Percentiles rank a stretch among this genome's conserved stretches.
Conservation (phyloP, 495 filamentous ascomycete species). For the Evernia prunastri region DNA sequence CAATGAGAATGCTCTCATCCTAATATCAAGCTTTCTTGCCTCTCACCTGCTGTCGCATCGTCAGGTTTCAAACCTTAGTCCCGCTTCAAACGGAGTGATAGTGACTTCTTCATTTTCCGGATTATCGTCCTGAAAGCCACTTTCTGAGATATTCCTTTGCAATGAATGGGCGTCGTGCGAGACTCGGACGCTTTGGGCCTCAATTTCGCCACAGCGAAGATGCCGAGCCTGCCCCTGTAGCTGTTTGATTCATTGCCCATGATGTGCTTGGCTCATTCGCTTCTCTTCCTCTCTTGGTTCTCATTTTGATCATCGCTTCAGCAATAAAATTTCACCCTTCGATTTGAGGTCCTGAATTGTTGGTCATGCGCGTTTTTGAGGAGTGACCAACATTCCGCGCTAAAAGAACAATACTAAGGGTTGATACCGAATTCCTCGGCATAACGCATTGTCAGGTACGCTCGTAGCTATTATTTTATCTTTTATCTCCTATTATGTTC, state of each 20-base stretch:
- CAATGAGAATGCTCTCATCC: not conserved
- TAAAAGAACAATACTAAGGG: constrained; percentile 25
- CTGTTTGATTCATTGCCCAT: not conserved
- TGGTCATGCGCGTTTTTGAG: not conserved
- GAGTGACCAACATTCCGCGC: constrained; percentile 11
- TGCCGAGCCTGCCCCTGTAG: not conserved
- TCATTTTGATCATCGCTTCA: not conserved
- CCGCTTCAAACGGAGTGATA: not conserved
- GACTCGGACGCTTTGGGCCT: not conserved
- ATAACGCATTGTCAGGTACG: constrained; percentile 24
- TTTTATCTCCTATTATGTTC: not conserved
- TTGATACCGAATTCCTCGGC: constrained; percentile 21
- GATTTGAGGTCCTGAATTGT: not conserved
- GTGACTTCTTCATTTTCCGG: not conserved
- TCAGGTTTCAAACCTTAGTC: not conserved
- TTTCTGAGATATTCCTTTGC: not conserved
- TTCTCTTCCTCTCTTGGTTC: not conserved
- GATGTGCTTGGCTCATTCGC: not conserved
- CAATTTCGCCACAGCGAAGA: not conserved
- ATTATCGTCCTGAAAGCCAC: not conserved
- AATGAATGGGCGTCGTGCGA: not conserved
- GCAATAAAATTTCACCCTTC: not conserved
- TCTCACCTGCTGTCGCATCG: not conserved
- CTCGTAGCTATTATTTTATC: constrained; percentile 8
- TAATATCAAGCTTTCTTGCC: not conserved